These are phyloP conservation scores for Naganishia albida DNA, from an alignment of 1,284 basidiomycete genomes.

Conservation along the genomic window DNA sequence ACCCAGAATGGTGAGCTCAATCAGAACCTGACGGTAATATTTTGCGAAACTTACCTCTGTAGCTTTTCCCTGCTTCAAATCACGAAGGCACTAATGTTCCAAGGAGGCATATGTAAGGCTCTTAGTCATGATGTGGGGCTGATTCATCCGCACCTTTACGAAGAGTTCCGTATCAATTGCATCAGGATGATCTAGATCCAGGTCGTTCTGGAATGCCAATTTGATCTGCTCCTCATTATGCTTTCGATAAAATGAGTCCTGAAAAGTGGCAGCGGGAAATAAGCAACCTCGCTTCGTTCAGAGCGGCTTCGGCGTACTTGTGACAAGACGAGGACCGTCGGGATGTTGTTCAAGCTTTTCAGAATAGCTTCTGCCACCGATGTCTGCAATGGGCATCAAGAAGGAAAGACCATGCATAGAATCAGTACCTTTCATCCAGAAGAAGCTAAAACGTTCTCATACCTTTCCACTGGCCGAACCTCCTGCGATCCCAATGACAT, in stretches of 20 bases:
- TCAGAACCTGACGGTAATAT: neutral
- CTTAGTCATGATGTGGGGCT: neutral
- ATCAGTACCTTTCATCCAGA: neutral
- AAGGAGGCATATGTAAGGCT: conserved; percentile 12
- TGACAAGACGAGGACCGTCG: conserved; percentile 83
- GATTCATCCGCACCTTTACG: conserved; percentile 60
- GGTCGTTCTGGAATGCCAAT: conserved; percentile 77
- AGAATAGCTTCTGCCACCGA: conserved; percentile 88
- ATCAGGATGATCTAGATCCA: conserved; percentile 92
- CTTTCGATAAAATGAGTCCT: conserved; percentile 92
- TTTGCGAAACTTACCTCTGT: conserved; percentile 47
- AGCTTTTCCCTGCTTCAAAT: conserved; percentile 73
- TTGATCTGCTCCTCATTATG: conserved; percentile 75
- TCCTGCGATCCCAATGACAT: conserved; percentile 91
- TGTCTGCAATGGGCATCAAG: conserved; percentile 60
- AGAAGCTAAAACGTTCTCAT: conserved; percentile 31
- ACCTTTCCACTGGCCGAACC: conserved; percentile 94
- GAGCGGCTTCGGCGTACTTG: conserved; percentile 58
- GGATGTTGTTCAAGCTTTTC: conserved; percentile 74
- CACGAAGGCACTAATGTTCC: conserved; percentile 68
- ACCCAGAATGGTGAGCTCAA: conserved; percentile 2
- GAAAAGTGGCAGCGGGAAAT: conserved; percentile 36
- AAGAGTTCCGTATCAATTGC: conserved; percentile 90
- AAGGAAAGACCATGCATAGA: neutral
- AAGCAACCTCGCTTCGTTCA: neutral